Conservation (phyloP, 352 stramenopile genomes). For the Globisporangium apiculatum region DNA sequence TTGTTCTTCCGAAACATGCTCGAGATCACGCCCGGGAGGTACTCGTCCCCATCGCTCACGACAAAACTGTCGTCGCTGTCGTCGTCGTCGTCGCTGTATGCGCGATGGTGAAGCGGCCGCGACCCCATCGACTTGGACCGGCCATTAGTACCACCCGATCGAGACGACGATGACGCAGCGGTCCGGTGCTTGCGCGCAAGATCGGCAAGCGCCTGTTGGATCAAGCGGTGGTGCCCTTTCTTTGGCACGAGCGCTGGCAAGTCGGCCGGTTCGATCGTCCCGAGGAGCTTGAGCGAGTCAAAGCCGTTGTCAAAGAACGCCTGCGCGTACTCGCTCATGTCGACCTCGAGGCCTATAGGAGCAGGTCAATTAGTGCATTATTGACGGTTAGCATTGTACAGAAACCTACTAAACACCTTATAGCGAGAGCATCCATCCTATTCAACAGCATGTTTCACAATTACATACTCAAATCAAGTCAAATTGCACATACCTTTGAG, state of each 20-base stretch:
- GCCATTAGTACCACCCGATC: slow-evolving; percentile 11
- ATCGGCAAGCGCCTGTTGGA: slow-evolving; percentile 71
- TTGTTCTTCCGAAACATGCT: slow-evolving; percentile 68
- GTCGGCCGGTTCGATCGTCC: slow-evolving; percentile 64
- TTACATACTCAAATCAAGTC: no score
- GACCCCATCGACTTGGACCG: slow-evolving; percentile 15
- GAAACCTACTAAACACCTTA: no score
- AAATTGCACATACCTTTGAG: slow-evolving; percentile 24
- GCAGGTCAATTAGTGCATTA: no score
- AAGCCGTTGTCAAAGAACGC: slow-evolving; percentile 87
- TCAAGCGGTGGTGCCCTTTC: slow-evolving; percentile 77
- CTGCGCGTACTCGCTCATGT: slow-evolving; percentile 81
- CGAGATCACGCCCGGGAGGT: slow-evolving; percentile 65
- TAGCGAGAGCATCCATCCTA: no score
- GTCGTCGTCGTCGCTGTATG: slow-evolving; percentile 76
- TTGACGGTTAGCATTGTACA: no score
- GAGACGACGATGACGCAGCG: slow-evolving; percentile 26
- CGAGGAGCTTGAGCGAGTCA: slow-evolving; percentile 81
- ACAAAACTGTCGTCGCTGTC: slow-evolving; percentile 88
- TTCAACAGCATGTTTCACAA: no score
- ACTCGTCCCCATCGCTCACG: slow-evolving; percentile 72
- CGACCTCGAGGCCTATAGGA: slow-evolving; percentile 39
- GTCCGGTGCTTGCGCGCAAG: slow-evolving; percentile 68
- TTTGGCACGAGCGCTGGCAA: slow-evolving; percentile 72
- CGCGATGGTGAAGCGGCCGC: slow-evolving; percentile 19